Evolutionary conservation across 805 yeast species (phyloP).

Genomic region (Komagataella ulmi): DNA sequence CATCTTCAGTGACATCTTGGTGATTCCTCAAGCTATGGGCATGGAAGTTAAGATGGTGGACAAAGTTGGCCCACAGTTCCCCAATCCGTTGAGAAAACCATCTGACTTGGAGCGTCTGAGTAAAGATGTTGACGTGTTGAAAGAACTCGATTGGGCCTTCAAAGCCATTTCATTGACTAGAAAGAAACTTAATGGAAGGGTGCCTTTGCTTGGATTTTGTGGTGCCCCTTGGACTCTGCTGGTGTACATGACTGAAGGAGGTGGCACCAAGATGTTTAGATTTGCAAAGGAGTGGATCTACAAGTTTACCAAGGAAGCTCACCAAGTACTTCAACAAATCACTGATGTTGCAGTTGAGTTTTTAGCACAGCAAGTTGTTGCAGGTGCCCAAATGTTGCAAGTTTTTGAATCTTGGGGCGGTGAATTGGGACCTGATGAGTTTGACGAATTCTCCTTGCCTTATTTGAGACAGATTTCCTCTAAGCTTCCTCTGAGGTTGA

Average conservation of each 20-base stretch:
- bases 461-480: slow-evolving; percentile 66
- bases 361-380: slow-evolving; percentile 85
- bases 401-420: slow-evolving; percentile 98
- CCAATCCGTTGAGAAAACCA: slow-evolving; percentile 70
- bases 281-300: slow-evolving; percentile 89
- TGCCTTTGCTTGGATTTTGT: slow-evolving; percentile 87
- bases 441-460: slow-evolving; percentile 80
- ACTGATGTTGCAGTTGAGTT: slow-evolving; percentile 88
- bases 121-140: slow-evolving; percentile 55
- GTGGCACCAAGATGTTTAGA: slow-evolving; percentile 84
- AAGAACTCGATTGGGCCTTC: slow-evolving; percentile 88
- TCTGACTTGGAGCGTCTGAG: slow-evolving; percentile 48
- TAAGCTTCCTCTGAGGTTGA: slow-evolving; percentile 53
- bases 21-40: slow-evolving; percentile 97
- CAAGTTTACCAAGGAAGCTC: slow-evolving; percentile 60
- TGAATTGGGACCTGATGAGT: slow-evolving; percentile 84
- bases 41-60: slow-evolving; percentile 90
- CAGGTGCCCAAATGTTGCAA: slow-evolving; percentile 97
- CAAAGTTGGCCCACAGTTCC: slow-evolving; percentile 89
- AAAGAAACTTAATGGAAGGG: slow-evolving; percentile 73
- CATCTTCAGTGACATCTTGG: slow-evolving; percentile 89
- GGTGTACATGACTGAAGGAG: slow-evolving; percentile 97
- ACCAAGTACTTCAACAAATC: slow-evolving; percentile 56
- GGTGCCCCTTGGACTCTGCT: slow-evolving; percentile 98
- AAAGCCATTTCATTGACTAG: slow-evolving; percentile 90